Evolutionary conservation across 306 rosid genomes (phyloP).

Genomic region (Dalbergia cochinchinensis): DNA sequence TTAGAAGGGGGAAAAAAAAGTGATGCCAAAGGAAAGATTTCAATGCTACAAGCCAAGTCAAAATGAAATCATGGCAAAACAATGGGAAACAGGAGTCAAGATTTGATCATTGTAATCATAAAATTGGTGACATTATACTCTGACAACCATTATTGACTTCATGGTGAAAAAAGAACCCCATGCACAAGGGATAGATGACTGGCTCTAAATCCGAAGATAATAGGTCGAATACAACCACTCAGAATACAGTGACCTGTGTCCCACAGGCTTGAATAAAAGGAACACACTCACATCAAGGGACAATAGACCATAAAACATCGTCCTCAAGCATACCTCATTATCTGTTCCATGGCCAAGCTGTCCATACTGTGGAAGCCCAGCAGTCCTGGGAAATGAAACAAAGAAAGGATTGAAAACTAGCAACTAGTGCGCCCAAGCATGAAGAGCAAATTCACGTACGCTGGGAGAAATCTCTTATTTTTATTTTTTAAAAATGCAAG

Average conservation of each 20-base stretch:
- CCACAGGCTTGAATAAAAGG: neutral
- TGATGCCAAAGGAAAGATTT: neutral
- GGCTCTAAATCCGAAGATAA: too few species aligned
- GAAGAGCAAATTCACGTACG: constrained; percentile 19
- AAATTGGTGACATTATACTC: constrained; percentile 6
- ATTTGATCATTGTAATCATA: constrained; percentile 4
- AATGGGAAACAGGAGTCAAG: constrained; percentile 8
- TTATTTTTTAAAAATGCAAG: neutral
- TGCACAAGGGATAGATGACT: too few species aligned
- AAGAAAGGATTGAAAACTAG: constrained; percentile 39
- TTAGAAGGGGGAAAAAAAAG: neutral
- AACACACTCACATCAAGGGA: constrained; percentile 29
- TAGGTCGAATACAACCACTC: too few species aligned
- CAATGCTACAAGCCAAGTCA: neutral
- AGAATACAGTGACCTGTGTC: too few species aligned
- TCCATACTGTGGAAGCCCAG: constrained; percentile 95
- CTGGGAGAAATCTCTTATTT: neutral
- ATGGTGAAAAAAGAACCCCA: too few species aligned
- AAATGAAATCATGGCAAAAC: constrained; percentile 15
- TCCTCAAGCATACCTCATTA: constrained; percentile 76
- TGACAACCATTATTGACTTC: neutral
- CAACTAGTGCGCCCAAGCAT: constrained; percentile 16
- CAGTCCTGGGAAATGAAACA: constrained; percentile 69
- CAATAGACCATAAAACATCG: constrained; percentile 22
- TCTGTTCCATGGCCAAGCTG: constrained; percentile 99